Percentiles rank a stretch among this genome's conserved stretches.
Evolutionary conservation across 2,329 filamentous ascomycete species (phyloP).

Genomic region (Lasiodiplodia hormozganensis): DNA sequence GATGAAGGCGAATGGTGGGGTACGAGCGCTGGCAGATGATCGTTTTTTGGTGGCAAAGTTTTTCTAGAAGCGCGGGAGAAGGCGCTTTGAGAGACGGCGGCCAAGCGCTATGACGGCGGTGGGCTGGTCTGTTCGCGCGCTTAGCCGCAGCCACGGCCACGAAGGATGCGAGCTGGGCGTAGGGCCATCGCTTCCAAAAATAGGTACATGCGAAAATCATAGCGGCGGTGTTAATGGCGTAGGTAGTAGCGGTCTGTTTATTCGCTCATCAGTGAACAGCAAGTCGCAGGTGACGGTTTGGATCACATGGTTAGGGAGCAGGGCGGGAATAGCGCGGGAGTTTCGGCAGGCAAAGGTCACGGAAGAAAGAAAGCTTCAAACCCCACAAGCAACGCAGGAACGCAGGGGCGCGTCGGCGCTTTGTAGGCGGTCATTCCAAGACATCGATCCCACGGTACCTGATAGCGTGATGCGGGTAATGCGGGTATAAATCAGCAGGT

Average conservation of each 20-base stretch:
- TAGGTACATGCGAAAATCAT: not conserved
- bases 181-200: constrained; percentile 5
- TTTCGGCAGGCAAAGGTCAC: not conserved
- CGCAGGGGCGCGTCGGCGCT: not conserved
- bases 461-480: constrained; percentile 3
- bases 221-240: not conserved
- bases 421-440: constrained; percentile 13
- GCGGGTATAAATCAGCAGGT: not conserved
- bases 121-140: not conserved
- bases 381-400: too few relatives aligned
- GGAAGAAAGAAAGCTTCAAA: not conserved
- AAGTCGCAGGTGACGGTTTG: not conserved
- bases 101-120: not conserved
- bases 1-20: not conserved
- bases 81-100: not conserved
- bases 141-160: not conserved
- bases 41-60: not conserved
- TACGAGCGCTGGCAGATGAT: not conserved
- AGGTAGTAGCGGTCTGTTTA: not conserved
- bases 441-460: not conserved
- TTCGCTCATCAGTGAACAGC: not conserved
- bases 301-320: not conserved
- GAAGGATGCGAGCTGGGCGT: constrained; percentile 14
- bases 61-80: constrained; percentile 21
- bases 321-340: not conserved